Conservation (phyloP, 106 monocot genomes). For the Dendrobium nobile region DNA sequence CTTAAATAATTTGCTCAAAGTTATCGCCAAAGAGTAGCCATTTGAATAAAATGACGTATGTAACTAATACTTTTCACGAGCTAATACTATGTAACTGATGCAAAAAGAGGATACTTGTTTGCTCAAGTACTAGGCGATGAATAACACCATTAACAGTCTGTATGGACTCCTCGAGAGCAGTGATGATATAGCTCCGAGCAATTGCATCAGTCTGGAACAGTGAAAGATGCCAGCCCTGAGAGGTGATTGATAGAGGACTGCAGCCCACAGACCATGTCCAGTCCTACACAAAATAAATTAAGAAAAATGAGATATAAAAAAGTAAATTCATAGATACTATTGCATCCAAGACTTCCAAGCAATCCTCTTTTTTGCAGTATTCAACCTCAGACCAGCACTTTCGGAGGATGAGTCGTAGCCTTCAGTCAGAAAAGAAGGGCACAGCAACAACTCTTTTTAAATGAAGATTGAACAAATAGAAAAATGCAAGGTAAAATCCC, state of each 20-base stretch:
- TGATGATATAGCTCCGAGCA: slow-evolving; percentile 79
- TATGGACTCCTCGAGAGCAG: slow-evolving; percentile 92
- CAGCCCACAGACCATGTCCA: slow-evolving; percentile 99
- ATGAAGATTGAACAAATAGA: not conserved
- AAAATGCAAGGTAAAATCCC: not conserved
- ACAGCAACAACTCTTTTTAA: not conserved
- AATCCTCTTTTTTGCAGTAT: not conserved
- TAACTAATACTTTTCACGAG: not conserved
- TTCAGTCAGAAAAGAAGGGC: not conserved
- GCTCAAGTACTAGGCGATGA: slow-evolving; percentile 61
- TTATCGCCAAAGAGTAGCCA: not conserved
- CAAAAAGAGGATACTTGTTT: slow-evolving; percentile 78
- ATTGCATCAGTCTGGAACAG: slow-evolving; percentile 76
- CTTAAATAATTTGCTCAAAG: not conserved
- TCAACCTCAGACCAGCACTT: not conserved
- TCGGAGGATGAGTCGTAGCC: not conserved
- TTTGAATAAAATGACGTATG: not conserved
- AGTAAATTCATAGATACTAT: not conserved
- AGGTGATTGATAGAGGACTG: slow-evolving; percentile 80
- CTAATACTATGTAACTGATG: not conserved
- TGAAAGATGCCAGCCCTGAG: slow-evolving; percentile 82
- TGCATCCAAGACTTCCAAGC: not conserved
- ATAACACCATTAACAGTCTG: slow-evolving; percentile 77
- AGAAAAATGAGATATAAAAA: not conserved
- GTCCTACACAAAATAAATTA: slow-evolving; percentile 39